Base-by-base conservation (phyloP, 2,329 filamentous ascomycete genomes). In the Cercospora citrullina region DNA sequence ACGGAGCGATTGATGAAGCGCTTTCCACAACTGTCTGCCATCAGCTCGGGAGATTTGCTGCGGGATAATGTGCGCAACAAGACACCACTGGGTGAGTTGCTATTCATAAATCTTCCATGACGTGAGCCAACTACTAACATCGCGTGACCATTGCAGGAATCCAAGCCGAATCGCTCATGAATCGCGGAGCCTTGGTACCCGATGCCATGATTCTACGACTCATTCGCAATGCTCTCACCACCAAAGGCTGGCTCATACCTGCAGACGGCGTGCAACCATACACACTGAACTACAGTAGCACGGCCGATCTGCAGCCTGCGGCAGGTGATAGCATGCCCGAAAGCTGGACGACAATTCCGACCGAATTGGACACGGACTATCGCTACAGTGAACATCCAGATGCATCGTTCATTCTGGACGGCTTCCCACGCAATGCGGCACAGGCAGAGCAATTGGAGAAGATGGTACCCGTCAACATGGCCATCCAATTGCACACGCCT, bases 331-430 rank as follows among this genome's bases (percentile, higher is more conserved):
- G 53, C 21, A 51, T 60, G 9, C 33, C 59, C 63, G 79, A 81
- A 60, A 78, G 80, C 63, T 79, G 79, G 66, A 80, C 83, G 23
- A 82, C 81, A 26, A 63, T 76, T 16, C 73, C 63, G 75, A 80
- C 60, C 60, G 74, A 48, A 70, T 70, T 72, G 30, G 73, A 78
- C 6, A 68, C 72, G 36, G 74, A 83, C 33, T 85, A 82, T 76
- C 79, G 77, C 31, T 84, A 82, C 75, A 82, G 89, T 60, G 86
- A 95, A 51, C 86, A 90, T 70, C 91, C 93, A 0, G 83, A 88
- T 0, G 93, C 93, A 8, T 97, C 93, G 0, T 98, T 97, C 79
- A 91, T 99, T 71, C 90, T 99, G 63, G 95, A 99, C 78, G 95
- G 95, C 16, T 99, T 98, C 80, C 95, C 95, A 2, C 91, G 95